Percentiles rank a stretch among this genome's conserved stretches.
Evolutionary conservation across 1,139 yeast species (phyloP).

Genomic region (Sugiyamaella sp.): DNA sequence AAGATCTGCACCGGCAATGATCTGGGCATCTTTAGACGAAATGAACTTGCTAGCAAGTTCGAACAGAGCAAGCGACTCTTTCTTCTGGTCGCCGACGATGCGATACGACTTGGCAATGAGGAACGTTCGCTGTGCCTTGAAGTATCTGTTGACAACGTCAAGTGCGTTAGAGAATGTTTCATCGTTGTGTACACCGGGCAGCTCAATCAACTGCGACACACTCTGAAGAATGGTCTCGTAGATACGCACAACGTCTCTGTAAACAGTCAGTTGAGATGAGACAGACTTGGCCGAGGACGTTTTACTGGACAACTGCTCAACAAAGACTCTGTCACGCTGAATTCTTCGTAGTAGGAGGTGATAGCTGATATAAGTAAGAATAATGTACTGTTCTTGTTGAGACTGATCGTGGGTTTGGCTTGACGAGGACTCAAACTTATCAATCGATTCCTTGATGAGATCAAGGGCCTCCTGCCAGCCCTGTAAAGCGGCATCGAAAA

Average conservation of each 20-base stretch:
- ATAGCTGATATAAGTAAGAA: conserved; percentile 74
- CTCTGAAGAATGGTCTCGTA: conserved; percentile 54
- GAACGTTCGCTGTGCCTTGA: conserved; percentile 48
- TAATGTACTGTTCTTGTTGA: conserved; percentile 72
- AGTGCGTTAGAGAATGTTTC: conserved; percentile 64
- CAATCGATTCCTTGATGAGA: conserved; percentile 55
- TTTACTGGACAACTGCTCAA: conserved; percentile 42
- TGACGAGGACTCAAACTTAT: conserved; percentile 49
- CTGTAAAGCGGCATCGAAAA: conserved; percentile 52
- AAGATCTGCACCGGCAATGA: conserved; percentile 31
- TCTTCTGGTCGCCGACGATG: conserved; percentile 47
- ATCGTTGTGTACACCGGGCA: conserved; percentile 91
- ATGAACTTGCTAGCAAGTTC: conserved; percentile 43
- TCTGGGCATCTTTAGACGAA: conserved; percentile 12
- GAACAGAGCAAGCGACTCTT: conserved; percentile 60
- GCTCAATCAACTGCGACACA: conserved; percentile 62
- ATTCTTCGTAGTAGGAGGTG: conserved; percentile 65
- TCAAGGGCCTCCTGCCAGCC: conserved; percentile 61
- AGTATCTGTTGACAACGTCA: conserved; percentile 53
- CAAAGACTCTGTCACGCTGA: conserved; percentile 65
- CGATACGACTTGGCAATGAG: conserved; percentile 56
- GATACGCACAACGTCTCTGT: conserved; percentile 54
- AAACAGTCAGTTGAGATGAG: conserved; percentile 42
- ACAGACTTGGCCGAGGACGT: conserved; percentile 30
- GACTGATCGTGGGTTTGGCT: conserved; percentile 48